These are phyloP conservation scores for Metschnikowia vanudenii DNA, from an alignment of 805 yeast species.

Conservation along the genomic window DNA sequence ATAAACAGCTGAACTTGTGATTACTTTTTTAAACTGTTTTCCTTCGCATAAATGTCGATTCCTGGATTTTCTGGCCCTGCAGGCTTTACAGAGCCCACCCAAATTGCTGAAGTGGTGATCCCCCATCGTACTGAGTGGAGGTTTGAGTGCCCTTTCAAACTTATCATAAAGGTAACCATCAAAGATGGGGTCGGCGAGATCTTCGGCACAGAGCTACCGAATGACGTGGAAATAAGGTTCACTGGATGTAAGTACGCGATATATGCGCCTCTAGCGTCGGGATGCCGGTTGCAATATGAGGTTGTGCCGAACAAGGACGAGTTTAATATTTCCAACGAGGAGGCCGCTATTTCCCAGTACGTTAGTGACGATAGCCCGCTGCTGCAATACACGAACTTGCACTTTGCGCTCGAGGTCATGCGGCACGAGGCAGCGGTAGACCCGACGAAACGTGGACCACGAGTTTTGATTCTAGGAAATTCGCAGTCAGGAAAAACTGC, in stretches of 20 bases:
- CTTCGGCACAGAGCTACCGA: slow-evolving; percentile 89
- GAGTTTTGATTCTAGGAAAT: slow-evolving; percentile 74
- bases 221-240: slow-evolving; percentile 49
- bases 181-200: slow-evolving; percentile 78
- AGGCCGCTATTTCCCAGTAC: slow-evolving; percentile 51
- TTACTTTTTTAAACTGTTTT: too few relatives aligned
- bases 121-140: slow-evolving; percentile 67
- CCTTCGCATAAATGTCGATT: slow-evolving; percentile 12
- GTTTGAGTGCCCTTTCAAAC: slow-evolving; percentile 59
- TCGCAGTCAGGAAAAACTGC: slow-evolving; percentile 77
- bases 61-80: slow-evolving; percentile 15
- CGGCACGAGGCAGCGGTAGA: slow-evolving; percentile 33
- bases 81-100: slow-evolving; percentile 5
- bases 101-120: slow-evolving; percentile 24
- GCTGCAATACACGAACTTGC: slow-evolving; percentile 62
- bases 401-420: slow-evolving; percentile 67
- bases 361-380: slow-evolving; percentile 70
- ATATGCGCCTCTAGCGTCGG: slow-evolving; percentile 51
- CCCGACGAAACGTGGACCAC: slow-evolving; percentile 46
- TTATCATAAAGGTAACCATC: slow-evolving; percentile 50
- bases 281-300: slow-evolving; percentile 57
- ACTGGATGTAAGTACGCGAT: slow-evolving; percentile 40
- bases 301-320: slow-evolving; percentile 26
- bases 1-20: too few relatives aligned
- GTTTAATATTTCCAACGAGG: slow-evolving; percentile 31